Percentiles rank a stretch among this genome's conserved stretches.
These are phyloP conservation scores for Thoreauomyces humboldtii DNA, from an alignment of 192 early-diverging fungal species.

Conservation along the genomic window DNA sequence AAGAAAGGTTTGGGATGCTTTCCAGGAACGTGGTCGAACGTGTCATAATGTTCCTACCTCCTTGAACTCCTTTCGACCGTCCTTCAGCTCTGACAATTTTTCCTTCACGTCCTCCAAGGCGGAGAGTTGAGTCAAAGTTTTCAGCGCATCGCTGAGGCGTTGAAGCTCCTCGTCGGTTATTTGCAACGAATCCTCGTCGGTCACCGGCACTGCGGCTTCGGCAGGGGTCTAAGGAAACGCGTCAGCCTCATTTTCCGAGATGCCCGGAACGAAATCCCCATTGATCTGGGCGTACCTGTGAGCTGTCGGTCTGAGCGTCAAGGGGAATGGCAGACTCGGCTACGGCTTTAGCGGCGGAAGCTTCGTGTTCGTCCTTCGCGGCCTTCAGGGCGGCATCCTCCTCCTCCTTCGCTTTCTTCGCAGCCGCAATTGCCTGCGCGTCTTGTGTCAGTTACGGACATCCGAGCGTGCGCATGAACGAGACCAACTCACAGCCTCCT, in stretches of 20 bases:
- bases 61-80: constrained; percentile 47
- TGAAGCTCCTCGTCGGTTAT: constrained; percentile 43
- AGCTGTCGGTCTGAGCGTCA: too few relatives aligned
- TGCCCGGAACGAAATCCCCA: too few relatives aligned
- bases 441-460: background rate
- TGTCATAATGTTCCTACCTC: constrained; percentile 29
- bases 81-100: constrained; percentile 41
- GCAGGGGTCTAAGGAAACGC: background rate
- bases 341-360: background rate
- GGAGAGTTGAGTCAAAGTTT: constrained; percentile 44
- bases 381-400: constrained; percentile 46
- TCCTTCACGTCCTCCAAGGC: constrained; percentile 48
- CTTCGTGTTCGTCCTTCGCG: constrained; percentile 32
- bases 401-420: constrained; percentile 57
- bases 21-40: too few relatives aligned
- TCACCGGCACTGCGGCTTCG: background rate
- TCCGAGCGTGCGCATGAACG: too few relatives aligned
- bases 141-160: constrained; percentile 45
- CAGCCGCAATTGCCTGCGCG: constrained; percentile 36
- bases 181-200: constrained; percentile 15
- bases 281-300: too few relatives aligned
- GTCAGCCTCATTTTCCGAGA: too few relatives aligned
- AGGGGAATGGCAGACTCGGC: constrained; percentile 3
- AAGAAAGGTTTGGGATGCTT: background rate
- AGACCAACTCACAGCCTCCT: constrained; percentile 56